Evolutionary conservation across 305 asterid genomes (phyloP), one percentile per base, ranked within the genome.

Genomic region (Fraxinus nigra): DNA sequence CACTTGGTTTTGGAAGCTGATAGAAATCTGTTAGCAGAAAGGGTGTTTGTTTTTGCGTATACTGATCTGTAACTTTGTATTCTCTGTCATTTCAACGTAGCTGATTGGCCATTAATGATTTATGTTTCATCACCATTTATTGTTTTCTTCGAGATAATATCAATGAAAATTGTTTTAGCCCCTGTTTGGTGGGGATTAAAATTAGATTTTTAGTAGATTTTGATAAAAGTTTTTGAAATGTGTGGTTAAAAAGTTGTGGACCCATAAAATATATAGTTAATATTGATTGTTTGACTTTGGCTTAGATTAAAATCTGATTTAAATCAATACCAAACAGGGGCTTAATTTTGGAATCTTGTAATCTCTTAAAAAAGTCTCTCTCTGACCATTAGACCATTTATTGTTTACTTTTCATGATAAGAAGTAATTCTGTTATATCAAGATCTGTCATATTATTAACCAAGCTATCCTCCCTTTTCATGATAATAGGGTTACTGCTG

Each of bases 401-500:
- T 34, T 78, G 54, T 14, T 80, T 51, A 28, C n/a, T 18, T 75
- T 11, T 76, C 75, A 43, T 35, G 75, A 63, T 43, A 32, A 13
- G 30, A 20, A 46, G 76, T 35, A 26, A 24, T 7, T 26, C 46
- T 28, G 8, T 35, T 51, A 16, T 37, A 30, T 43, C 11, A 80
- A 22, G 76, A 22, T 20, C 63, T 3, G 73, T 69, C 43, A 6
- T 79, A 5, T 40, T 37, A 11, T 38, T 37, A 56, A 56, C 72
- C 82, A 38, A 82, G 72, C 83, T 76, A 73, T 83, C 67, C 38
- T 80, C 46, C 80, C 72, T 84, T 78, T 22, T 81, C 83, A 46
- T 82, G 87, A 80, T 77, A 73, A 81, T 91, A 97, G 99, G 91
- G 99, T 97, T 79, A 95, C 99, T 83, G 98, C 98, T 86, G 99